Evolutionary conservation across 1,139 yeast genomes (phyloP).

Genomic region (Scheffersomyces stambukii): DNA sequence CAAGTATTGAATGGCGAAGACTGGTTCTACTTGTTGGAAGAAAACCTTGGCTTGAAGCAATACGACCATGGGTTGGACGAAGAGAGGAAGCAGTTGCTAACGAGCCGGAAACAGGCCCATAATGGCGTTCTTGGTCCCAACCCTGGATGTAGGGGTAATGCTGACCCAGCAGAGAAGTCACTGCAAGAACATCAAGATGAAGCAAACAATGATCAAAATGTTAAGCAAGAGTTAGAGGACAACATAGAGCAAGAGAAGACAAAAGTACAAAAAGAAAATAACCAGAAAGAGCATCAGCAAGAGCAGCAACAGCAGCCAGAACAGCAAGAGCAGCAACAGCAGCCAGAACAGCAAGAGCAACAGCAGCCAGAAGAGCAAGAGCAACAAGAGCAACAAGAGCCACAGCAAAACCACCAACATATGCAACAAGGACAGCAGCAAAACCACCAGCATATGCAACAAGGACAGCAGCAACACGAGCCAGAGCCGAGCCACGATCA

Average conservation of each 20-base stretch:
- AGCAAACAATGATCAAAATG: constrained; percentile 3
- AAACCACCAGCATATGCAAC: no score
- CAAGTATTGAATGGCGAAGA: constrained; percentile 85
- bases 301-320: no score
- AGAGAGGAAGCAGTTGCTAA: constrained; percentile 16
- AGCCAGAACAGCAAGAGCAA: constrained; percentile 1
- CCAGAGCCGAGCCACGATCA: constrained; percentile 30
- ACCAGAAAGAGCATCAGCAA: no score
- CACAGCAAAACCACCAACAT: no score
- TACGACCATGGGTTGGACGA: constrained; percentile 62
- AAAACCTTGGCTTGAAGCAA: constrained; percentile 58
- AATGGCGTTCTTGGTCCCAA: no score
- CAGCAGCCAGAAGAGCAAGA: constrained; percentile 22
- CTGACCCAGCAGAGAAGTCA: no score
- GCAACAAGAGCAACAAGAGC: constrained; percentile 1
- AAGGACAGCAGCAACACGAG: no score
- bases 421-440: constrained; percentile 20
- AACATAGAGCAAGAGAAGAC: constrained; percentile 1
- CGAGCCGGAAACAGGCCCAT: no score
- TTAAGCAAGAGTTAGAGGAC: constrained; percentile 1
- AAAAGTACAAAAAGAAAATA: constrained; percentile 38
- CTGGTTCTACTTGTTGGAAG: constrained; percentile 62
- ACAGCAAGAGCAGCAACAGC: constrained; percentile 1
- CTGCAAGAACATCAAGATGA: no score
- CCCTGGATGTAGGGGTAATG: no score